Conservation (phyloP, 352 stramenopile genomes). For the Elongisporangium prolatum region DNA sequence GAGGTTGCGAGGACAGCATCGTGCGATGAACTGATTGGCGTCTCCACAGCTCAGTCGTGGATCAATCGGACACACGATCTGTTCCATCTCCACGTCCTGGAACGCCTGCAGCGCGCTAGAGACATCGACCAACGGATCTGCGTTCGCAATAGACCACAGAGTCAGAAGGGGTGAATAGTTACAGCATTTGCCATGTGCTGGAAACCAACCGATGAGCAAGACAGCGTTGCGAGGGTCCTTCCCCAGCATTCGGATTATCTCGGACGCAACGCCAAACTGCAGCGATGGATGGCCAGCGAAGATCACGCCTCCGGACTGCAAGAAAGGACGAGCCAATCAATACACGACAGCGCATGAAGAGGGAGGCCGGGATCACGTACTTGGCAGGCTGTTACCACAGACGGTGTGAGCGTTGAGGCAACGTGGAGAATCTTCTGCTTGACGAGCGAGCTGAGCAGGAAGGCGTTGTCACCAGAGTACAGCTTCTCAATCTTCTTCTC, state of each 20-base stretch:
- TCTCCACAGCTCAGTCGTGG: constrained; percentile 77
- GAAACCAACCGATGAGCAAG: constrained; percentile 47
- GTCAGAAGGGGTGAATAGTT: not conserved
- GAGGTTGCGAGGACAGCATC: constrained; percentile 64
- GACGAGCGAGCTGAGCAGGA: constrained; percentile 50
- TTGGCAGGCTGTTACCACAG: constrained; percentile 48
- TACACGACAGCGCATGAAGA: not conserved
- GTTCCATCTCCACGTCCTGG: constrained; percentile 60
- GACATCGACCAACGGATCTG: constrained; percentile 58
- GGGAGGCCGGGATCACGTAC: constrained; percentile 13
- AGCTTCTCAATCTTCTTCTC: constrained; percentile 82
- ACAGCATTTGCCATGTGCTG: not conserved
- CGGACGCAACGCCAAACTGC: constrained; percentile 40
- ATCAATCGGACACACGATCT: constrained; percentile 75
- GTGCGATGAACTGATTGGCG: constrained; percentile 81
- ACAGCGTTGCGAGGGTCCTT: constrained; percentile 61
- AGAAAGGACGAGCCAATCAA: not conserved
- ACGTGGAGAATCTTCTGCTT: constrained; percentile 51
- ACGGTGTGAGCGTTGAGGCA: constrained; percentile 31
- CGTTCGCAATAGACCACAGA: no score
- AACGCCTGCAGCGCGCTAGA: constrained; percentile 51
- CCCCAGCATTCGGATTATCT: constrained; percentile 57
- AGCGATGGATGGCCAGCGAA: constrained; percentile 72
- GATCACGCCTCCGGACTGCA: constrained; percentile 62
- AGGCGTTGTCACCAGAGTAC: constrained; percentile 65